Evolutionary conservation across 2,329 filamentous ascomycete genomes (phyloP).

Genomic region (Westerdykella ornata): DNA sequence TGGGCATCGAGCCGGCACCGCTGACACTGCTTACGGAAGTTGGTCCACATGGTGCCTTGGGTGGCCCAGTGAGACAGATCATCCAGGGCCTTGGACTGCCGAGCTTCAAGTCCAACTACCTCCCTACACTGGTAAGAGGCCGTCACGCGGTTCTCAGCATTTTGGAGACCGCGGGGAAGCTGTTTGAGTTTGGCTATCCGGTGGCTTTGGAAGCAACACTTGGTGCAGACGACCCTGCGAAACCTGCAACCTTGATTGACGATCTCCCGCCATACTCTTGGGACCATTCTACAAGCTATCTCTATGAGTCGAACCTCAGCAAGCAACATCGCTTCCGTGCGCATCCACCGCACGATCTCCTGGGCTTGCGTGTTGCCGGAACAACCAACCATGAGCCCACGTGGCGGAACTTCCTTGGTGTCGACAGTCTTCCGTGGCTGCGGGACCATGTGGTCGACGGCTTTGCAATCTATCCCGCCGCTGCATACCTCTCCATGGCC

Average conservation of each 20-base stretch:
- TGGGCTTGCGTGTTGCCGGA: slow-evolving; percentile 4
- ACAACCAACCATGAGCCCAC: not conserved
- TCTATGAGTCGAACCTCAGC: slow-evolving; percentile 9
- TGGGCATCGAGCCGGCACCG: not conserved
- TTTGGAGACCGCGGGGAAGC: slow-evolving; percentile 7
- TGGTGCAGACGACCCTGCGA: not conserved
- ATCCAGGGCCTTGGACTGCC: slow-evolving; percentile 12
- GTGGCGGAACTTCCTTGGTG: slow-evolving; percentile 10
- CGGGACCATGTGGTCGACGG: slow-evolving; percentile 10
- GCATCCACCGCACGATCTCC: slow-evolving; percentile 5
- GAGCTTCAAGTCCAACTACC: slow-evolving; percentile 13
- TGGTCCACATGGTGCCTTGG: slow-evolving; percentile 7
- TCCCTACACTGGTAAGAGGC: slow-evolving; percentile 10
- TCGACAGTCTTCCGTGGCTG: slow-evolving; percentile 10
- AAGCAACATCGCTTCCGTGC: not conserved
- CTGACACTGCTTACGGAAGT: slow-evolving; percentile 11
- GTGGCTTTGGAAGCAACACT: slow-evolving; percentile 1
- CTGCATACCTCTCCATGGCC: slow-evolving; percentile 41
- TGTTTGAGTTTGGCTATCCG: slow-evolving; percentile 6
- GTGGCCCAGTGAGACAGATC: not conserved
- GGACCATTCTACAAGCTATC: slow-evolving; percentile 20
- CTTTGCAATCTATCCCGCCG: slow-evolving; percentile 40
- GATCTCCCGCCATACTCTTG: slow-evolving; percentile 23
- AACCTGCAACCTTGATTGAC: not conserved
- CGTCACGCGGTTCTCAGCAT: slow-evolving; percentile 7